Evolutionary conservation across 176 grass and related monocot species (phyloP).

Genomic region (Lolium perenne): DNA sequence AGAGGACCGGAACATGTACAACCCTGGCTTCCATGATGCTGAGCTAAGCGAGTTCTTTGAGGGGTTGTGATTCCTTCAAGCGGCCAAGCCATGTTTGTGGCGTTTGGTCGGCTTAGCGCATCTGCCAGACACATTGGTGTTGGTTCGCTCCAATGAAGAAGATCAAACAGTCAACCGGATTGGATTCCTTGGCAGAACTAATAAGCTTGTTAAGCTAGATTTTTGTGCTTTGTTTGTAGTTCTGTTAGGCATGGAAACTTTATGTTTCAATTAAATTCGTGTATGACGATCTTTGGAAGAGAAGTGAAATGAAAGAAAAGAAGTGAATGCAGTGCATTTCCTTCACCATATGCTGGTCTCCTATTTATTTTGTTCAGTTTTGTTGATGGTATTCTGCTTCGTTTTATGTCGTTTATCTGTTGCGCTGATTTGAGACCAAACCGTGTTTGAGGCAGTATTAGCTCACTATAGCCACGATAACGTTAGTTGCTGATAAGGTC

Average conservation of each 20-base stretch:
- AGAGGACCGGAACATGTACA: conserved; percentile 23
- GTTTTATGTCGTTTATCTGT: too few species aligned
- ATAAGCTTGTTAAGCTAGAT: conserved; percentile 18
- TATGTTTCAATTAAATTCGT: conserved; percentile 4
- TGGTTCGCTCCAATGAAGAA: neutral
- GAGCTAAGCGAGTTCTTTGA: conserved; percentile 24
- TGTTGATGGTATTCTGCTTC: too few species aligned
- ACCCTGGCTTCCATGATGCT: conserved; percentile 19
- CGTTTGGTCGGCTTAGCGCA: neutral
- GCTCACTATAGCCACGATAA: too few species aligned
- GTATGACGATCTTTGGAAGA: neutral
- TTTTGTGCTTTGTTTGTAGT: conserved; percentile 23
- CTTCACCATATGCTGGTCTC: neutral
- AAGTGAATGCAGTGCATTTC: neutral
- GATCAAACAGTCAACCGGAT: neutral
- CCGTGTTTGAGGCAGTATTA: too few species aligned
- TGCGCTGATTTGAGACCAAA: too few species aligned
- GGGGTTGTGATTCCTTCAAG: conserved; percentile 28
- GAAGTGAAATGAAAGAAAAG: neutral
- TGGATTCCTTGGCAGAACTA: conserved; percentile 33
- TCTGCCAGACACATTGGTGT: neutral
- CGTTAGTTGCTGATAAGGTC: too few species aligned
- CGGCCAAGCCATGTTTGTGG: neutral
- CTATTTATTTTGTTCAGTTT: too few species aligned
- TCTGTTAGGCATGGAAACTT: conserved; percentile 44